These are phyloP conservation scores for Clavispora carvajalis DNA, from an alignment of 805 yeast species.

Conservation along the genomic window DNA sequence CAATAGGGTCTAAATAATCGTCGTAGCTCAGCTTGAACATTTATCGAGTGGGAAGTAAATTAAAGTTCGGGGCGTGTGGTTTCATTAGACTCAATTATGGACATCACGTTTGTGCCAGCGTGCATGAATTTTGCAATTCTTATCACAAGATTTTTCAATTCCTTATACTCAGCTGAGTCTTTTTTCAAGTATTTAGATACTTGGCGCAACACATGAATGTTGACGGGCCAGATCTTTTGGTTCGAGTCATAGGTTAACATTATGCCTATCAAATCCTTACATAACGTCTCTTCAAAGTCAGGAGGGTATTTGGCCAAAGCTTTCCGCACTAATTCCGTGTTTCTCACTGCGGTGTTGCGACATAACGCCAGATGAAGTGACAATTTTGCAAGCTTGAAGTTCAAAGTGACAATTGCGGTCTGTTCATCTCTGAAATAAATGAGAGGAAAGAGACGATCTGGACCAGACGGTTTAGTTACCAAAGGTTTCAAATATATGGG, in stretches of 20 bases:
- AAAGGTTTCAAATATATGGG: constrained; percentile 29
- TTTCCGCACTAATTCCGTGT: constrained; percentile 14
- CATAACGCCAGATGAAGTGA: constrained; percentile 22
- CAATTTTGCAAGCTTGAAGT: constrained; percentile 26
- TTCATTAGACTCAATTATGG: neutral
- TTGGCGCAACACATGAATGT: constrained; percentile 28
- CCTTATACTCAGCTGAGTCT: constrained; percentile 8
- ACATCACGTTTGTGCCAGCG: neutral
- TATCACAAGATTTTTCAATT: constrained; percentile 6
- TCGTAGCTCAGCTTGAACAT: neutral
- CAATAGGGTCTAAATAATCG: neutral
- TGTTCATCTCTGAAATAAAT: constrained; percentile 33
- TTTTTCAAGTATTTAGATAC: constrained; percentile 12
- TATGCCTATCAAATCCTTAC: constrained; percentile 35
- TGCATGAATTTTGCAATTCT: neutral
- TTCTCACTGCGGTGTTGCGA: constrained; percentile 5
- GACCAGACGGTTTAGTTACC: constrained; percentile 23
- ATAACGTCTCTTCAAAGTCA: constrained; percentile 21
- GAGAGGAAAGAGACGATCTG: constrained; percentile 23
- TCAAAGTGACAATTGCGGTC: constrained; percentile 28
- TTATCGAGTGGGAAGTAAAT: neutral
- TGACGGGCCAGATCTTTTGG: constrained; percentile 29
- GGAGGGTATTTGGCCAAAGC: constrained; percentile 22
- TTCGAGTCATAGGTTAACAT: constrained; percentile 33
- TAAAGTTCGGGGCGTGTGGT: neutral